Percentiles rank a stretch among this genome's conserved stretches.
Conservation (phyloP, 129 eudicot species). For the Erigeron canadensis region DNA sequence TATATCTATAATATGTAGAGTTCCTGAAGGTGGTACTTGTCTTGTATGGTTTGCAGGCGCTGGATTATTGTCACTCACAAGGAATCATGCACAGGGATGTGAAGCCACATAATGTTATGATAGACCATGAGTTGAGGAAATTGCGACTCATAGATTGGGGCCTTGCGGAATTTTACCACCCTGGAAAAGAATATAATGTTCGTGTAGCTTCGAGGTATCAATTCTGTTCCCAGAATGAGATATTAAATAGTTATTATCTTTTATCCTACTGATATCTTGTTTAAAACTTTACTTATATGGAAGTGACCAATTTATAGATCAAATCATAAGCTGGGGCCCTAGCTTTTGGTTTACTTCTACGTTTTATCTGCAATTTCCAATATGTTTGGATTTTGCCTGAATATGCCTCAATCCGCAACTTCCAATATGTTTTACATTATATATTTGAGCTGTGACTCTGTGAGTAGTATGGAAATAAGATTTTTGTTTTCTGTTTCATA, state of each 20-base stretch:
- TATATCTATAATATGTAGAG: not conserved
- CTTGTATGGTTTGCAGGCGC: slow-evolving; percentile 52
- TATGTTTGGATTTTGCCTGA: too few species aligned
- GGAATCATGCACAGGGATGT: slow-evolving; percentile 99
- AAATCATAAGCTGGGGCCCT: not conserved
- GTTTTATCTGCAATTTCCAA: too few species aligned
- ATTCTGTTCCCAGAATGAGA: not conserved
- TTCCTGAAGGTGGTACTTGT: slow-evolving; percentile 20
- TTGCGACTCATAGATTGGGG: slow-evolving; percentile 98
- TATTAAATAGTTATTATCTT: not conserved
- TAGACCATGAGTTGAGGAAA: slow-evolving; percentile 92
- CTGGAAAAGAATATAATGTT: slow-evolving; percentile 92
- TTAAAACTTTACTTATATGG: too few species aligned
- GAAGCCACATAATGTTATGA: slow-evolving; percentile 98
- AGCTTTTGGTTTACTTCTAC: too few species aligned
- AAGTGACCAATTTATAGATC: not conserved
- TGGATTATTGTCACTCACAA: slow-evolving; percentile 97
- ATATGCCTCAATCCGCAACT: too few species aligned
- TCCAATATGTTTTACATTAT: not conserved
- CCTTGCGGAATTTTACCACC: slow-evolving; percentile 98
- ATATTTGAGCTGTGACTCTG: slow-evolving; percentile 2
- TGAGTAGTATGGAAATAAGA: not conserved
- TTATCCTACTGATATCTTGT: too few species aligned
- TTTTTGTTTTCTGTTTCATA: slow-evolving; percentile 26
- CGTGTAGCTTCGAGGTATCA: slow-evolving; percentile 97